phyloP scores from a whole-genome alignment of 2,329 filamentous ascomycete genomes.

The Aspergillus phoenicis region DNA sequence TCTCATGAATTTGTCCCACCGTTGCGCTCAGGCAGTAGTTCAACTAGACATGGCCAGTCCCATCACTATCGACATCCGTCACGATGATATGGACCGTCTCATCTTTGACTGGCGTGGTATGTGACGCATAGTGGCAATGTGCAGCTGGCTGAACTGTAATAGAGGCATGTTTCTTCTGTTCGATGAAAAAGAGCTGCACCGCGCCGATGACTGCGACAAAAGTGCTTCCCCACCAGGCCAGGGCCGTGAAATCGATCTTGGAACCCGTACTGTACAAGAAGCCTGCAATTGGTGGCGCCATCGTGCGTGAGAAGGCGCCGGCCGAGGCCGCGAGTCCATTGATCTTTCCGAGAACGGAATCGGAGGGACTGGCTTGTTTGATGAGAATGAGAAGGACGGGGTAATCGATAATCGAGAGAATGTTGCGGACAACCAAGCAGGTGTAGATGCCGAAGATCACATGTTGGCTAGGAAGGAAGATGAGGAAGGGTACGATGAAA shows the following conservation, averaged over 20 bases:
- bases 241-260: conserved; percentile 59
- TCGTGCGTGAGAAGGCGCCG: conserved; percentile 69
- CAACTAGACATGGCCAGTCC: not conserved
- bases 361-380: conserved; percentile 69
- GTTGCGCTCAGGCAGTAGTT: not conserved
- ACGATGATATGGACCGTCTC: conserved; percentile 35
- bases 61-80: conserved; percentile 24
- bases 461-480: conserved; percentile 56
- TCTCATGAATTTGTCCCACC: not conserved
- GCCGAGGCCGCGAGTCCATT: conserved; percentile 73
- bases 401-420: conserved; percentile 69
- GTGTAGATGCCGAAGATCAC: conserved; percentile 66
- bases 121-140: conserved; percentile 28
- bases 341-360: conserved; percentile 66
- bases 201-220: conserved; percentile 59
- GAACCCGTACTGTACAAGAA: conserved; percentile 66
- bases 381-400: conserved; percentile 71
- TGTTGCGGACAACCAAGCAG: conserved; percentile 66
- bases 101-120: conserved; percentile 22
- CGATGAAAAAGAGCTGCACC: conserved; percentile 59
- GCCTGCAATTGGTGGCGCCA: conserved; percentile 69
- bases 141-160: conserved; percentile 42
- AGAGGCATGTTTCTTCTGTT: conserved; percentile 49
- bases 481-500: conserved; percentile 69
- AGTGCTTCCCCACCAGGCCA: conserved; percentile 65